A percentile compares a stretch with the other conserved stretches of the same genome.
These are phyloP conservation scores for Sphagnum tenellum DNA, from an alignment of 225 moss, liverwort and hornwort species.

Conservation along the genomic window DNA sequence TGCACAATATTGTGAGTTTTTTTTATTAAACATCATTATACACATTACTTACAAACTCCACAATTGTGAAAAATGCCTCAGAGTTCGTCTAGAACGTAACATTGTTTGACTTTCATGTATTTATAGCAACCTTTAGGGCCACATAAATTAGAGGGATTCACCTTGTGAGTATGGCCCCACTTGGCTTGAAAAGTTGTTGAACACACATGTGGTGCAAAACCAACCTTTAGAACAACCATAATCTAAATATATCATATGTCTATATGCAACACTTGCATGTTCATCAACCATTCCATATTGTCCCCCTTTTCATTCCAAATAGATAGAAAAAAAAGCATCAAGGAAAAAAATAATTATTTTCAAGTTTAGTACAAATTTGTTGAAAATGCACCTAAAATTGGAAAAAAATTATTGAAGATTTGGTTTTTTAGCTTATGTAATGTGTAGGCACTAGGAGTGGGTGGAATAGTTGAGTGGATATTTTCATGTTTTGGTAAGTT, in stretches of 20 bases:
- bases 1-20: background rate
- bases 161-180: constrained; percentile 8
- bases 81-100: too few relatives aligned
- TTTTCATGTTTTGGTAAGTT: constrained; percentile 29
- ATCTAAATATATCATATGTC: constrained; percentile 43
- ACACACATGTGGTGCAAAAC: constrained; percentile 40
- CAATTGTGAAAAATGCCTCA: too few relatives aligned
- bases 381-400: background rate
- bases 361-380: background rate
- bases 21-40: background rate
- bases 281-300: too few relatives aligned
- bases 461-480: constrained; percentile 60
- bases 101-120: too few relatives aligned
- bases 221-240: constrained; percentile 50
- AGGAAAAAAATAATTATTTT: background rate
- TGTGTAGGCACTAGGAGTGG: constrained; percentile 50
- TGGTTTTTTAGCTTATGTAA: too few relatives aligned
- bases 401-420: background rate
- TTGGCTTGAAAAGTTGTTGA: constrained; percentile 21
- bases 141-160: too few relatives aligned
- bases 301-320: too few relatives aligned
- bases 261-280: background rate
- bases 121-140: too few relatives aligned
- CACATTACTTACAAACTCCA: too few relatives aligned
- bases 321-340: background rate